Base-by-base conservation (phyloP, 176 grass and related monocot species). In the Canna indica region DNA sequence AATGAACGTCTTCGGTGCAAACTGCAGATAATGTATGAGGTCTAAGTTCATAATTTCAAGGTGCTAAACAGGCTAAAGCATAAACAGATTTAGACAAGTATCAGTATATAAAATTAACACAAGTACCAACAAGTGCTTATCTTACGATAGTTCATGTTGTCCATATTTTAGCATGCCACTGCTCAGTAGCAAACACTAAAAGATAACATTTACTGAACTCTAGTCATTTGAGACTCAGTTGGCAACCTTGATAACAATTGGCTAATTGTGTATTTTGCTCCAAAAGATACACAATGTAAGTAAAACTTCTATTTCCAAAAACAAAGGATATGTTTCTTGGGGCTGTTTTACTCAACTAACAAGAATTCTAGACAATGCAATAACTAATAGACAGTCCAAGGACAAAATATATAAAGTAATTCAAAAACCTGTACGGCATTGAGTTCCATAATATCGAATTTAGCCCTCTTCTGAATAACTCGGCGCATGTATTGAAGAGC, bases 371-470 rank as follows among this genome's bases (percentile, higher is more conserved):
- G 27, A 36, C 22, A 38, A 34, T 22, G 20, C 20, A 73, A 12
- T 6, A 52, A 53, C 12, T 32, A 10, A 54, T 7, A 48, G 22
- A 46, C n/a, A 32, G 15, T 18, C 14, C 6, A 48, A 66, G 22
- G 28, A n/a, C 44, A 9, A 26, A 44, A 69, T 13, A 30, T 3
- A 11, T 1, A 47, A 70, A 48, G 26, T 31, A 70, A 28, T 70
- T 47, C 28, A 70, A 33, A 61, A 18, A 97, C 93, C 88, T 89
- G 83, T 70, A 87, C 78, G 83, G 85, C 82, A 77, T 97, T 90
- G 78, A 97, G 87, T 85, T 90, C 88, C 86, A 92, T 87, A 62
- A 92, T 97, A 74, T 97, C 93, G 73, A 97, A 97, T 75, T 92
- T 97, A 61, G 93, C 93, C 79, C 82, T 89, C 85, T 90, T 97